These are phyloP conservation scores for Obelidium mucronatum DNA, from an alignment of 192 early-diverging fungal genomes.

Conservation along the genomic window DNA sequence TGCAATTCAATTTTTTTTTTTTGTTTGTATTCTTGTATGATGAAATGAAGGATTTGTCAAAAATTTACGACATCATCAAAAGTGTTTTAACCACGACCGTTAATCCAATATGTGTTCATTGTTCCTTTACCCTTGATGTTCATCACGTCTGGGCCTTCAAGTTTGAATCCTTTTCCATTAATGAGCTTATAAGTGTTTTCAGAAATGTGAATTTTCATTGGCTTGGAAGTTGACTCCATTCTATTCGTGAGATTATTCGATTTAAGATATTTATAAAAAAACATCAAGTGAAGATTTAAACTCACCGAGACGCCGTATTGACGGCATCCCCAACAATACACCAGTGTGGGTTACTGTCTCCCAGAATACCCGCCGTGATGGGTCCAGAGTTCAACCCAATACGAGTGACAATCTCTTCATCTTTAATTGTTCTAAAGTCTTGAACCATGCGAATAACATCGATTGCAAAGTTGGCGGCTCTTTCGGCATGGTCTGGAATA, in stretches of 20 bases:
- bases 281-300: background rate
- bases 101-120: constrained; percentile 53
- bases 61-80: background rate
- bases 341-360: constrained; percentile 51
- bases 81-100: constrained; percentile 17
- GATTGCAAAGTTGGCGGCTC: constrained; percentile 37
- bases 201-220: constrained; percentile 51
- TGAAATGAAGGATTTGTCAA: too few relatives aligned
- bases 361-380: constrained; percentile 53
- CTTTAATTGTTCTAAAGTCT: constrained; percentile 40
- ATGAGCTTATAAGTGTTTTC: constrained; percentile 46
- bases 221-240: constrained; percentile 54
- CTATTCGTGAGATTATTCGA: background rate
- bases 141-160: constrained; percentile 36
- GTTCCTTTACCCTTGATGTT: constrained; percentile 52
- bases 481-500: constrained; percentile 37
- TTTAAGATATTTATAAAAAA: background rate
- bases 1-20: too few relatives aligned
- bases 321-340: constrained; percentile 56
- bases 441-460: constrained; percentile 46
- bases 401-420: constrained; percentile 46
- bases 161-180: constrained; percentile 30
- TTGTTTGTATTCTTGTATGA: too few relatives aligned
- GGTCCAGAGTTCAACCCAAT: constrained; percentile 55
- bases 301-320: constrained; percentile 49